Conservation (phyloP, 2,329 filamentous ascomycete species). For the Beauveria bassiana region DNA sequence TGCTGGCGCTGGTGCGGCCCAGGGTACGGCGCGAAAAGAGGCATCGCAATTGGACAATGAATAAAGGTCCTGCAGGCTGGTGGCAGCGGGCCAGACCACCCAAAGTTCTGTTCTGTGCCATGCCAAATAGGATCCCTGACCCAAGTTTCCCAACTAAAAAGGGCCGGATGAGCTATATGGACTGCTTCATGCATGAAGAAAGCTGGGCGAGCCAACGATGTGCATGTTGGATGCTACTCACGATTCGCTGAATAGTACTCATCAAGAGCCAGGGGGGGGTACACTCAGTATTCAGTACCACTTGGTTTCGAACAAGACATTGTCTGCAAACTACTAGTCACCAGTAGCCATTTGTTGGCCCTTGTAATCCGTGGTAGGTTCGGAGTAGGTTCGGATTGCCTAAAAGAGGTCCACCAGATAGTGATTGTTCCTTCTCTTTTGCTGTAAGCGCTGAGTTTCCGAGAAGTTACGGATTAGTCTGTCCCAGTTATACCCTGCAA, state of each 20-base stretch:
- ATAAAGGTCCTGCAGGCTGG: background rate
- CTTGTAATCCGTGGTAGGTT: background rate
- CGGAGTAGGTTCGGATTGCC: conserved; percentile 1
- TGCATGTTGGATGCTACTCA: background rate
- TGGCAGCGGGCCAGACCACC: conserved; percentile 1
- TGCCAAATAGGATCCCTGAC: background rate
- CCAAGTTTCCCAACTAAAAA: background rate
- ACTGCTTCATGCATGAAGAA: conserved; percentile 1
- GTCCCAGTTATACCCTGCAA: conserved; percentile 1
- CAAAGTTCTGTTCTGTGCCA: background rate
- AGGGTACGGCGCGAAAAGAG: conserved; percentile 12
- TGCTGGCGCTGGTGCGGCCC: conserved; percentile 6
- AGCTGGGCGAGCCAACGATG: background rate
- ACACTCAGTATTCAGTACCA: too few species aligned
- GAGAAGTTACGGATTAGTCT: background rate
- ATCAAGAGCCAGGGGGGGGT: background rate
- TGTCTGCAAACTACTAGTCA: background rate
- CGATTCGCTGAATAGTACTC: background rate
- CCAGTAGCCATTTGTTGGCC: background rate
- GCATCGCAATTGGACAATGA: background rate
- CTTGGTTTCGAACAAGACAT: background rate
- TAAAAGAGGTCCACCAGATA: background rate
- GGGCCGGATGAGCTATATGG: background rate
- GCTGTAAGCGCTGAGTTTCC: conserved; percentile 2
- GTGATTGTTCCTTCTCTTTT: background rate